These are phyloP conservation scores for Cladosporium sp. DNA, from an alignment of 2,329 filamentous ascomycete species.

Conservation along the genomic window DNA sequence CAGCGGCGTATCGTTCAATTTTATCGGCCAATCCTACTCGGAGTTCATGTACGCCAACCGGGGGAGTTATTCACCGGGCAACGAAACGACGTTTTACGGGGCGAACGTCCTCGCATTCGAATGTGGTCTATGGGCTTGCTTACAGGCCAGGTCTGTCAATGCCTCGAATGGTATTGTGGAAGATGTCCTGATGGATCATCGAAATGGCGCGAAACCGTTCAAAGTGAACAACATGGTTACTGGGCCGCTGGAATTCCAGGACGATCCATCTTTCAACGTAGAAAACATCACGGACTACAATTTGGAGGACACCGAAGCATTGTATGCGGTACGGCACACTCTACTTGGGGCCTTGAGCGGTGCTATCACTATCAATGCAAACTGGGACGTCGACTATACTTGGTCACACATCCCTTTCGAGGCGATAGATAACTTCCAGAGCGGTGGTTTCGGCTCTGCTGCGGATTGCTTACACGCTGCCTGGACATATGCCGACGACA, in stretches of 20 bases:
- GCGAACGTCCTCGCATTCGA: constrained; percentile 4
- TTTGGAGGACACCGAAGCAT: neutral
- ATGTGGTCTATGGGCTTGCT: constrained; percentile 8
- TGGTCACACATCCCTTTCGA: neutral
- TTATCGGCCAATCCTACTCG: constrained; percentile 5
- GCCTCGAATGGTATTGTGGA: constrained; percentile 2
- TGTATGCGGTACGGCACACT: neutral
- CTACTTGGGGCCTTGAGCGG: neutral
- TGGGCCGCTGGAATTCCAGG: neutral
- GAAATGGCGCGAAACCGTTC: neutral
- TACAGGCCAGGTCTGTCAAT: constrained; percentile 5
- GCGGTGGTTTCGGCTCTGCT: neutral
- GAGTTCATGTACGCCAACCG: neutral
- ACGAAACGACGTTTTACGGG: neutral
- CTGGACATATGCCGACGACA: constrained; percentile 1
- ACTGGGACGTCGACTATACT: neutral
- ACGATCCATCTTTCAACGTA: constrained; percentile 2
- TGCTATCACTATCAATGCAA: neutral
- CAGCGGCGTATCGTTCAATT: neutral
- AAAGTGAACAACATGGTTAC: neutral
- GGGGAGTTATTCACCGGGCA: neutral
- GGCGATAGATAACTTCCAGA: neutral
- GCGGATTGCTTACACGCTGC: constrained; percentile 7
- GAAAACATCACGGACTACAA: constrained; percentile 1
- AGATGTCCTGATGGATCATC: neutral